These are phyloP conservation scores for Lasiodiplodia citricola DNA, from an alignment of 2,329 filamentous ascomycete species.

Conservation along the genomic window DNA sequence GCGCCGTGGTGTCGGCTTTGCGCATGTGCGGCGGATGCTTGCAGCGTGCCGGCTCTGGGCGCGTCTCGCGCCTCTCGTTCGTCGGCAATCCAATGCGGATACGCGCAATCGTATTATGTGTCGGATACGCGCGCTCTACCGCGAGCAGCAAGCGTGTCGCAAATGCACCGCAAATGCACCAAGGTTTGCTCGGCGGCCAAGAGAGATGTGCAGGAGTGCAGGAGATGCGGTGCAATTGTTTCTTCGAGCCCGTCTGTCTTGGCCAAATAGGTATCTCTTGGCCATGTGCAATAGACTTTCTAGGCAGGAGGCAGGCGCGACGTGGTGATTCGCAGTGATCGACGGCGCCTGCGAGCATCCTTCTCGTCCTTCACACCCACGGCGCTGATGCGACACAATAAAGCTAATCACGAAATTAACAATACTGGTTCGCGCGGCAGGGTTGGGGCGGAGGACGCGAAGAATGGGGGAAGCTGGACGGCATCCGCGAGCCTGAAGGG, in stretches of 20 bases:
- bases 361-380: background rate
- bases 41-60: conserved; percentile 3
- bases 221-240: background rate
- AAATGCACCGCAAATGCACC: conserved; percentile 2
- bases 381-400: background rate
- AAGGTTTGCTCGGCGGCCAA: background rate
- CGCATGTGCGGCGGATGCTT: background rate
- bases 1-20: conserved; percentile 2
- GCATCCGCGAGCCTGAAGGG: background rate
- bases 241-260: conserved; percentile 1
- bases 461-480: background rate
- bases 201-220: background rate
- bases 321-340: conserved; percentile 5
- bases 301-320: conserved; percentile 17
- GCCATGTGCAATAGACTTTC: conserved; percentile 8
- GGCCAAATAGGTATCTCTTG: conserved; percentile 11
- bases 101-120: conserved; percentile 12
- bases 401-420: background rate
- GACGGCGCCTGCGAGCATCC: background rate
- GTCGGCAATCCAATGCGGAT: conserved; percentile 1
- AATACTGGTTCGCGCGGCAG: background rate
- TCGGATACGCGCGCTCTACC: background rate
- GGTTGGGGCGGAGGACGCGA: background rate
- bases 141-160: background rate
- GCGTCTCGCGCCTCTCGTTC: background rate